These are phyloP conservation scores for Pleodorina starrii DNA, from an alignment of 139 green algal genomes.

Conservation along the genomic window DNA sequence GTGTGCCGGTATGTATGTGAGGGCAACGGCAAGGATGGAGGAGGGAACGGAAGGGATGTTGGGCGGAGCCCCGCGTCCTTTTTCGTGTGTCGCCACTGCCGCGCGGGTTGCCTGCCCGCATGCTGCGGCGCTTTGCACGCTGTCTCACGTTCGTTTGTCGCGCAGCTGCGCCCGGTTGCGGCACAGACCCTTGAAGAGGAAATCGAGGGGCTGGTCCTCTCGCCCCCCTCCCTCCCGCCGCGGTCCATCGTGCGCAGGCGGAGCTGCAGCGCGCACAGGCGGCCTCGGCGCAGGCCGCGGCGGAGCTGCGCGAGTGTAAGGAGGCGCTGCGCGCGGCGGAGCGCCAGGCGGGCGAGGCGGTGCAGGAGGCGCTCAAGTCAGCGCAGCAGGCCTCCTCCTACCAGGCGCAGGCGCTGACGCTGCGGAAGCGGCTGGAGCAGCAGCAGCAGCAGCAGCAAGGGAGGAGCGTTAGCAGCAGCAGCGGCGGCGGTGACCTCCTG, in stretches of 20 bases:
- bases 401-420: not conserved
- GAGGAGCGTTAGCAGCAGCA: not conserved
- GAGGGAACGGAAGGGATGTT: not conserved
- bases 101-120: too few species aligned
- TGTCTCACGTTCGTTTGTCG: too few species aligned
- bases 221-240: too few species aligned
- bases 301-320: constrained; percentile 16
- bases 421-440: not conserved
- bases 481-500: not conserved
- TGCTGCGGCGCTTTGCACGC: too few species aligned
- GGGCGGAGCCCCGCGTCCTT: too few species aligned
- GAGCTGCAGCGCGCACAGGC: not conserved
- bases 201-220: too few species aligned
- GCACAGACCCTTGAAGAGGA: too few species aligned
- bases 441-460: not conserved
- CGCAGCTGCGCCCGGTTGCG: too few species aligned
- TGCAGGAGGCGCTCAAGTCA: constrained; percentile 24
- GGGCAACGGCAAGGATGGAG: not conserved
- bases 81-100: too few species aligned
- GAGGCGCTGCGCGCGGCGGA: not conserved
- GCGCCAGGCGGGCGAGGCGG: not conserved
- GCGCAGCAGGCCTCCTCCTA: constrained; percentile 7
- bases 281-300: not conserved
- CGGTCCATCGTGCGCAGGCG: constrained; percentile 23
- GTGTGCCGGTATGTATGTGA: not conserved